phyloP scores from a whole-genome alignment of 78 protist genomes.

The Bigelowiella natans region DNA sequence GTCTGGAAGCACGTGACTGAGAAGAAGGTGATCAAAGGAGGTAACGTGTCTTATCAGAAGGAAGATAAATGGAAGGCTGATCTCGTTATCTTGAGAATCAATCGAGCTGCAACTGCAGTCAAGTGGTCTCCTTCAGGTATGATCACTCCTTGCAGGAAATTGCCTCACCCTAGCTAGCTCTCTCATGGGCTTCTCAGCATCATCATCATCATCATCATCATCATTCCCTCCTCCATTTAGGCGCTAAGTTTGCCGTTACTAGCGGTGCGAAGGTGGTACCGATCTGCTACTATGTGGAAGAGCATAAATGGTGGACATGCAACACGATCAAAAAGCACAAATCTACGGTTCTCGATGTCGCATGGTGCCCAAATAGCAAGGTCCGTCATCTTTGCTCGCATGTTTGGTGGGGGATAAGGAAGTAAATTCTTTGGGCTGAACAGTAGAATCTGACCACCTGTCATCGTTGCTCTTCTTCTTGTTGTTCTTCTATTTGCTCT shows the following conservation, averaged over 20 bases:
- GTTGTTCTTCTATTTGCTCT: too few species aligned
- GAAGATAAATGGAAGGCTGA: background rate
- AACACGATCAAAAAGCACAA: background rate
- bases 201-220: too few species aligned
- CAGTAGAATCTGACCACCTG: too few species aligned
- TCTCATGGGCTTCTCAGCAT: too few species aligned
- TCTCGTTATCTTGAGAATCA: slow-evolving; percentile 10
- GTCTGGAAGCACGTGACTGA: background rate
- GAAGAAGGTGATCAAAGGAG: background rate
- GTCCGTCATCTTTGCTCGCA: too few species aligned
- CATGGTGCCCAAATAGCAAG: background rate
- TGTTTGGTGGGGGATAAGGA: too few species aligned
- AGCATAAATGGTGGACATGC: background rate
- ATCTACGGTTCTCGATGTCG: background rate
- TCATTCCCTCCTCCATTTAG: too few species aligned
- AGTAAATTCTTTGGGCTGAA: too few species aligned
- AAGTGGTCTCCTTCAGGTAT: slow-evolving; percentile 5
- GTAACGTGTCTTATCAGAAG: background rate
- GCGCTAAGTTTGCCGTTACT: slow-evolving; percentile 6
- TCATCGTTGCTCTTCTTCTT: too few species aligned
- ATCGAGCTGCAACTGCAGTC: background rate
- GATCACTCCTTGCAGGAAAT: background rate
- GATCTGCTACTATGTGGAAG: background rate
- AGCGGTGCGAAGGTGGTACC: background rate
- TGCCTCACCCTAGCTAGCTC: too few species aligned